These are phyloP conservation scores for Leptographium galeiforme DNA, from an alignment of 2,329 filamentous ascomycete genomes.

Conservation along the genomic window DNA sequence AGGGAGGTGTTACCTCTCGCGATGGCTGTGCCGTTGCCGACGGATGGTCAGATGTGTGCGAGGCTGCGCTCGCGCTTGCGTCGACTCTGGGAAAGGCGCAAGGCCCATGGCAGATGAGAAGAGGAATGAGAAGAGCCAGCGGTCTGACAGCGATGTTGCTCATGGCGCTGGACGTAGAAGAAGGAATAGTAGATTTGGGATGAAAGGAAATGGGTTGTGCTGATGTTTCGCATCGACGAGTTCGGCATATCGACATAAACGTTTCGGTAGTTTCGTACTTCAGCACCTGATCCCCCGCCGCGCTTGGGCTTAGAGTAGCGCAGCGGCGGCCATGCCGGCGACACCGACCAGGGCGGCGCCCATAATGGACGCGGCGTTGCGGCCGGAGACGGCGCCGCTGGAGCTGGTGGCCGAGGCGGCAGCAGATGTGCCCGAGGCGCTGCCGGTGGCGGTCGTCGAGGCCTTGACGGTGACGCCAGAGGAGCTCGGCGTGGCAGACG, in stretches of 20 bases:
- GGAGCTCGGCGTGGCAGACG: conserved; percentile 13
- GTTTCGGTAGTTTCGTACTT: conserved; percentile 6
- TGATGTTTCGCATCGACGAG: conserved; percentile 19
- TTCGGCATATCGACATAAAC: conserved; percentile 6
- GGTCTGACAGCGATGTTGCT: not conserved
- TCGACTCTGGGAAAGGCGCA: not conserved
- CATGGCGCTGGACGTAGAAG: not conserved
- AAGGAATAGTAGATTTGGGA: not conserved
- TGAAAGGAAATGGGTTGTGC: conserved; percentile 16
- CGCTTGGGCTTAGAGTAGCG: conserved; percentile 31
- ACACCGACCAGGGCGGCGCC: conserved; percentile 20
- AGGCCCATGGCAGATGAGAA: not conserved
- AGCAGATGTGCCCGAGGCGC: conserved; percentile 17
- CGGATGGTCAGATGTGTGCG: not conserved
- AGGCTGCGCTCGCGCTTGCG: not conserved
- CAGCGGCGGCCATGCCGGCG: conserved; percentile 23
- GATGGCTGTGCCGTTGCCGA: not conserved
- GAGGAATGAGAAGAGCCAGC: not conserved
- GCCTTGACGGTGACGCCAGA: conserved; percentile 18
- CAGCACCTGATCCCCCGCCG: not conserved
- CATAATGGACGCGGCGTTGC: conserved; percentile 37
- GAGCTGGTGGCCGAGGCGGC: conserved; percentile 20
- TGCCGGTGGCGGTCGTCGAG: conserved; percentile 16
- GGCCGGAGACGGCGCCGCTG: conserved; percentile 29
- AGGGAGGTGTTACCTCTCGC: not conserved